A percentile compares a stretch with the other conserved stretches of the same genome.
phyloP scores from a whole-genome alignment of 2,329 filamentous ascomycete genomes.

The Bipolaris gigantea region DNA sequence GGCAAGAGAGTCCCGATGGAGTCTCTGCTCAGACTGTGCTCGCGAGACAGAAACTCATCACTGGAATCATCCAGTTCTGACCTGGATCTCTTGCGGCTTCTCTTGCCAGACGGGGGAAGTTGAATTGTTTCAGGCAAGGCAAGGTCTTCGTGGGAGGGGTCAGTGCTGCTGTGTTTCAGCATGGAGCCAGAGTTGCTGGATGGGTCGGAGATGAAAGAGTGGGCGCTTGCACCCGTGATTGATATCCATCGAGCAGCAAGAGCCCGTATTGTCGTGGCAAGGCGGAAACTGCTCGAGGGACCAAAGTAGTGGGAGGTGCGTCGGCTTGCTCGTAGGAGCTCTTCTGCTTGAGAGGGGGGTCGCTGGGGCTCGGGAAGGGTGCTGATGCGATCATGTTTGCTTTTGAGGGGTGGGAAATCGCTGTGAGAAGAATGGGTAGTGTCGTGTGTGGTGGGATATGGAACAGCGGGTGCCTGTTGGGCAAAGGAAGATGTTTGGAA shows the following conservation, averaged over 20 bases:
- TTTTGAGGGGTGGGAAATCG: conserved; percentile 10
- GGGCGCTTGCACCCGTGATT: conserved; percentile 11
- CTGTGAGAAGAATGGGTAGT: conserved; percentile 9
- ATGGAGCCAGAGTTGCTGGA: conserved; percentile 9
- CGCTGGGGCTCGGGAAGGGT: conserved; percentile 21
- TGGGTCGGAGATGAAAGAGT: conserved; percentile 11
- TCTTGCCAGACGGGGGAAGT: conserved; percentile 5
- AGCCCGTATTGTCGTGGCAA: conserved; percentile 26
- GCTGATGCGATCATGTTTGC: conserved; percentile 11
- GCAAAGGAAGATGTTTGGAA: conserved; percentile 6
- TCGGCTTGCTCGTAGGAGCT: conserved; percentile 21
- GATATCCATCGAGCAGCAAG: conserved; percentile 28
- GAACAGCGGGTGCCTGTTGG: background rate
- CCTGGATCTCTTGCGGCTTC: conserved; percentile 22
- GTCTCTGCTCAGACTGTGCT: conserved; percentile 1
- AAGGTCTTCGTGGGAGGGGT: conserved; percentile 27
- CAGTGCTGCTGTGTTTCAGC: conserved; percentile 15
- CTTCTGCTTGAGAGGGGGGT: conserved; percentile 15
- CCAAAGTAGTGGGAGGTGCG: conserved; percentile 34
- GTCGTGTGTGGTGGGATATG: background rate
- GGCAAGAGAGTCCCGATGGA: conserved; percentile 39
- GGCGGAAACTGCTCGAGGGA: conserved; percentile 30
- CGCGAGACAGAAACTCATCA: conserved; percentile 13
- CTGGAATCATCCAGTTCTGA: conserved; percentile 19
- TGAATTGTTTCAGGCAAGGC: conserved; percentile 9